phyloP scores from a whole-genome alignment of 306 rosid species.

The Malus domestica region DNA sequence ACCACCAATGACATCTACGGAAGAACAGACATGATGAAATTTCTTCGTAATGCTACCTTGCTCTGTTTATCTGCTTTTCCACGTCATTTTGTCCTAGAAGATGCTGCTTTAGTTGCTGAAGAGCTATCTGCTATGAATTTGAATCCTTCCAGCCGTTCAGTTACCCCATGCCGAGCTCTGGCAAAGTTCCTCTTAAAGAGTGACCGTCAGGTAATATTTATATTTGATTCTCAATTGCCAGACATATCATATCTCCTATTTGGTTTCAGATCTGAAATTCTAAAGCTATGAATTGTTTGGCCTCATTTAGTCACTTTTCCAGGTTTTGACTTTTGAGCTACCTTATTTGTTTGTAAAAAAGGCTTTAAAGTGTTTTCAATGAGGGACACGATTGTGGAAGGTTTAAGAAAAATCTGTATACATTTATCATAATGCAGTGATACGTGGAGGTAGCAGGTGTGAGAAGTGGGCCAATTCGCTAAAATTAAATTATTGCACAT shows the following conservation, averaged over 20 bases:
- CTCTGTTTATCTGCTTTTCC: conserved; percentile 76
- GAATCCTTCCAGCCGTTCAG: conserved; percentile 43
- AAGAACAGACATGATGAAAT: conserved; percentile 62
- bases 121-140: conserved; percentile 56
- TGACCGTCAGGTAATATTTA: conserved; percentile 74
- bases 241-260: not conserved
- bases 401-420: not conserved
- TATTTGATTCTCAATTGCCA: not conserved
- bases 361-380: not conserved
- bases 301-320: not conserved
- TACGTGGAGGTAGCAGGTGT: not conserved
- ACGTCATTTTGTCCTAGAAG: conserved; percentile 73
- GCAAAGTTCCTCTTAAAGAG: conserved; percentile 76
- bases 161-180: conserved; percentile 74
- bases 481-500: not conserved
- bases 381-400: not conserved
- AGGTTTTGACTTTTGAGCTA: not conserved
- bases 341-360: not conserved
- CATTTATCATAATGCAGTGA: not conserved
- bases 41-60: conserved; percentile 63
- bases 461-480: not conserved
- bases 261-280: not conserved
- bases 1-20: conserved; percentile 21
- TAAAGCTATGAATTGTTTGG: not conserved
- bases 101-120: conserved; percentile 76